Evolutionary conservation across 75 land plant species (phyloP).

Genomic region (Picea glauca): DNA sequence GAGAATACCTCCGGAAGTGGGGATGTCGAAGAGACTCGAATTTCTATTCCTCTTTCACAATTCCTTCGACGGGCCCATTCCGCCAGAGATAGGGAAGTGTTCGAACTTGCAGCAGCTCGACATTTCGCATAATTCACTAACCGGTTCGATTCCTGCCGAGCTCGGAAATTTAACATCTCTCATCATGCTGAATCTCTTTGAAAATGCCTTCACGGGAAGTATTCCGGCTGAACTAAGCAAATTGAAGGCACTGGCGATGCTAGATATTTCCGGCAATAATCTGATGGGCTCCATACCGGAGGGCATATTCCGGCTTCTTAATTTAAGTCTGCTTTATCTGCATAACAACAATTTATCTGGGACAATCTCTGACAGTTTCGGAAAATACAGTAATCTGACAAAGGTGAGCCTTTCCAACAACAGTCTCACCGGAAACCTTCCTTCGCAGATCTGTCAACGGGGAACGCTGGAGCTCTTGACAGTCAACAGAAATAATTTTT

Average conservation of each 20-base stretch:
- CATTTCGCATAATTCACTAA: slow-evolving; percentile 14
- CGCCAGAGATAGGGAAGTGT: slow-evolving; percentile 17
- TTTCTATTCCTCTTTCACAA: slow-evolving; percentile 16
- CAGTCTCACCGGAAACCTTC: not conserved
- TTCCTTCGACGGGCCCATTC: slow-evolving; percentile 11
- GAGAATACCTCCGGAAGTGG: slow-evolving; percentile 20
- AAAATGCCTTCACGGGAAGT: slow-evolving; percentile 13
- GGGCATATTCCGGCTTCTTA: not conserved
- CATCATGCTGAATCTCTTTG: slow-evolving; percentile 11
- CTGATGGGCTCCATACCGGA: not conserved
- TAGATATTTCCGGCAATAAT: not conserved
- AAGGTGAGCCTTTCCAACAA: not conserved
- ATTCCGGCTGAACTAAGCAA: not conserved
- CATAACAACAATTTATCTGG: not conserved
- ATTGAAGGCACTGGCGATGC: not conserved
- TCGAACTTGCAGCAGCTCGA: slow-evolving; percentile 15
- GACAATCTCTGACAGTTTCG: not conserved
- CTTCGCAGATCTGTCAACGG: not conserved
- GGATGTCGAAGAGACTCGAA: slow-evolving; percentile 4
- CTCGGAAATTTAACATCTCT: slow-evolving; percentile 7
- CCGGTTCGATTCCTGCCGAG: slow-evolving; percentile 15
- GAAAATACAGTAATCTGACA: not conserved
- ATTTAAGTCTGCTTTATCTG: not conserved
- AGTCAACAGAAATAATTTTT: not conserved
- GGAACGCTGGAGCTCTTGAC: not conserved